Percentiles rank a stretch among this genome's conserved stretches.
Evolutionary conservation across 2,329 filamentous ascomycete genomes (phyloP).

Genomic region (Sphaerostilbella broomeana): DNA sequence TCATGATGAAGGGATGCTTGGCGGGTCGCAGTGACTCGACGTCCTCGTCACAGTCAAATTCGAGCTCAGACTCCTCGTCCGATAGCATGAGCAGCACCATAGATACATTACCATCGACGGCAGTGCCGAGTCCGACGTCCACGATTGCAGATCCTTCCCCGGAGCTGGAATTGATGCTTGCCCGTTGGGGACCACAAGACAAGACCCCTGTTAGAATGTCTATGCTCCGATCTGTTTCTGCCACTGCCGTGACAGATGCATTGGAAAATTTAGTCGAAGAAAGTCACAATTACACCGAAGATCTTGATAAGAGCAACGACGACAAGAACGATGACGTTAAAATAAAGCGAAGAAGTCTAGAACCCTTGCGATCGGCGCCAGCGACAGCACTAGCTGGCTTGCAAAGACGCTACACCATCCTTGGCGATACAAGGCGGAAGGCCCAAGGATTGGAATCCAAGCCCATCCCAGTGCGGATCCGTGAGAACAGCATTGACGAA

Average conservation of each 20-base stretch:
- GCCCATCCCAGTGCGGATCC: conserved; percentile 13
- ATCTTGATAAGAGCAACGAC: conserved; percentile 17
- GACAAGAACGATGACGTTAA: conserved; percentile 12
- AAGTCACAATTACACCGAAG: conserved; percentile 21
- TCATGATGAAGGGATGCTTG: conserved; percentile 13
- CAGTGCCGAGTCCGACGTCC: conserved; percentile 19
- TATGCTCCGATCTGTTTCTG: conserved; percentile 19
- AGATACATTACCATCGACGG: conserved; percentile 22
- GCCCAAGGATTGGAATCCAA: conserved; percentile 15
- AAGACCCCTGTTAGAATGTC: conserved; percentile 13
- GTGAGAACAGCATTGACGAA: conserved; percentile 19
- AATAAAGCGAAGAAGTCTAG: conserved; percentile 10
- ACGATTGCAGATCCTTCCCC: conserved; percentile 13
- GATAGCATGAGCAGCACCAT: conserved; percentile 22
- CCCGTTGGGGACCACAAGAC: conserved; percentile 25
- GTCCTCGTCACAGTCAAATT: conserved; percentile 20
- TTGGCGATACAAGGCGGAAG: conserved; percentile 21
- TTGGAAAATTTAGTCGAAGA: conserved; percentile 25
- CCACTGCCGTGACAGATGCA: conserved; percentile 20
- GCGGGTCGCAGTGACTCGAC: conserved; percentile 22
- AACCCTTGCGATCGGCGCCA: conserved; percentile 10
- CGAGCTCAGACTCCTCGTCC: conserved; percentile 21
- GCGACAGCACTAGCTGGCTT: conserved; percentile 10
- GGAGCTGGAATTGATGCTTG: conserved; percentile 18
- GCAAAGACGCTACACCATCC: conserved; percentile 20